phyloP scores from a whole-genome alignment of 2,329 filamentous ascomycete genomes.

The Pseudogymnoascus sp. region DNA sequence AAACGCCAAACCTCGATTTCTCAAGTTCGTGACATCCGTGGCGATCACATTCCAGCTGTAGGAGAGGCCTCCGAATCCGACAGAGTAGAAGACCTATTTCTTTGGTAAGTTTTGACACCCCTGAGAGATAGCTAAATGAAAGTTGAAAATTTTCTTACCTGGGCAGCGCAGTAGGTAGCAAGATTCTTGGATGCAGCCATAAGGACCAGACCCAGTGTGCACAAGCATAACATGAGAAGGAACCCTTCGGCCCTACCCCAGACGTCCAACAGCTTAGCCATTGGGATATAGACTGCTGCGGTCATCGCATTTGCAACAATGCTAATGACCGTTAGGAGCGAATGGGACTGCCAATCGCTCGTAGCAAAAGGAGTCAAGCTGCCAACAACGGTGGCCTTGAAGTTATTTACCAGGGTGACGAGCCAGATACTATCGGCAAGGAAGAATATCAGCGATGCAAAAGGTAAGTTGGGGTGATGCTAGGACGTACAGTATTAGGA shows the following conservation, averaged over 20 bases:
- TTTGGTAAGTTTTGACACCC: background rate
- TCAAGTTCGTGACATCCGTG: slow-evolving; percentile 56
- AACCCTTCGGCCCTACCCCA: slow-evolving; percentile 62
- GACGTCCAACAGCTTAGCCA: slow-evolving; percentile 60
- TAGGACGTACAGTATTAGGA: slow-evolving; percentile 38
- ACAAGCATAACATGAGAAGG: slow-evolving; percentile 43
- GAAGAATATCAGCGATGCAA: background rate
- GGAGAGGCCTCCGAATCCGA: slow-evolving; percentile 51
- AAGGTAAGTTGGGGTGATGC: background rate
- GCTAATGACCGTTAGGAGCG: slow-evolving; percentile 34
- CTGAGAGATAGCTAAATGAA: background rate
- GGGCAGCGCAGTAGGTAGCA: slow-evolving; percentile 46
- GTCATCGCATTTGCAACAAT: slow-evolving; percentile 47
- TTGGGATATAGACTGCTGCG: slow-evolving; percentile 54
- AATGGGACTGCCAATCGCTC: slow-evolving; percentile 19
- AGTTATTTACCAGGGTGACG: slow-evolving; percentile 34
- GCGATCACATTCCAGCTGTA: slow-evolving; percentile 57
- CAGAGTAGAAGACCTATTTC: slow-evolving; percentile 52
- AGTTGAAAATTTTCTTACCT: slow-evolving; percentile 14
- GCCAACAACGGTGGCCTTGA: slow-evolving; percentile 29
- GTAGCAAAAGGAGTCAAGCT: slow-evolving; percentile 22
- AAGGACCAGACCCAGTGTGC: slow-evolving; percentile 49
- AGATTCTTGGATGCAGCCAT: slow-evolving; percentile 56
- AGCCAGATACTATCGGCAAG: slow-evolving; percentile 34
- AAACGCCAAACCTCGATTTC: slow-evolving; percentile 46